Conservation (phyloP, 176 grass and related monocot genomes). For the Carex cristatella region DNA sequence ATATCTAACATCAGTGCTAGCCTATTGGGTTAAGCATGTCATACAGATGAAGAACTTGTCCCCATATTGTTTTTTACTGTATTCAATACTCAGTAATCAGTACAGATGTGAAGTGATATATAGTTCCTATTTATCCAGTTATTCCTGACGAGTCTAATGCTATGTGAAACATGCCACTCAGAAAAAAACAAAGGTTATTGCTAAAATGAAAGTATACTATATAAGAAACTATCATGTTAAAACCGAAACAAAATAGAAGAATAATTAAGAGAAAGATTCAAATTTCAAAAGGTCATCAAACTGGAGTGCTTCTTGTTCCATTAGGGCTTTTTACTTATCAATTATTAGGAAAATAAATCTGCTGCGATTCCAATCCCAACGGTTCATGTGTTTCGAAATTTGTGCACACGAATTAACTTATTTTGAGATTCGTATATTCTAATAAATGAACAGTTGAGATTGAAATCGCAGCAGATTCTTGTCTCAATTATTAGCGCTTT, state of each 20-base stretch:
- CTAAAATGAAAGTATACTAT: background rate
- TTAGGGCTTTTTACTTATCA: background rate
- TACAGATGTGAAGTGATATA: background rate
- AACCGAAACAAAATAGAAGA: background rate
- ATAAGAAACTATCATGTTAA: background rate
- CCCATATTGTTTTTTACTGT: constrained; percentile 2
- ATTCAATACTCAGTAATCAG: background rate
- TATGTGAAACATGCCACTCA: background rate
- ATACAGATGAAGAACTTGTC: background rate
- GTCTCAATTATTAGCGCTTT: no score
- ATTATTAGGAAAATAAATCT: no score
- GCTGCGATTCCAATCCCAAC: no score
- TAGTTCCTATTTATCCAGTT: background rate
- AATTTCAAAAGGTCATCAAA: background rate
- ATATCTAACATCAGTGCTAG: background rate
- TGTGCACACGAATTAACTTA: no score
- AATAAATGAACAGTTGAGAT: no score
- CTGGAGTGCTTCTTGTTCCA: background rate
- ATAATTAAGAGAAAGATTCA: background rate
- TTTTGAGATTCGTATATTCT: no score
- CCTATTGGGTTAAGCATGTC: background rate
- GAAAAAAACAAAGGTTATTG: background rate
- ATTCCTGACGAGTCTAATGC: background rate
- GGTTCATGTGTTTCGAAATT: no score
- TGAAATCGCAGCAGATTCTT: no score